Percentiles rank a stretch among this genome's conserved stretches.
These are phyloP conservation scores for Plenodomus tracheiphilus DNA, from an alignment of 2,329 filamentous ascomycete species.

Conservation along the genomic window DNA sequence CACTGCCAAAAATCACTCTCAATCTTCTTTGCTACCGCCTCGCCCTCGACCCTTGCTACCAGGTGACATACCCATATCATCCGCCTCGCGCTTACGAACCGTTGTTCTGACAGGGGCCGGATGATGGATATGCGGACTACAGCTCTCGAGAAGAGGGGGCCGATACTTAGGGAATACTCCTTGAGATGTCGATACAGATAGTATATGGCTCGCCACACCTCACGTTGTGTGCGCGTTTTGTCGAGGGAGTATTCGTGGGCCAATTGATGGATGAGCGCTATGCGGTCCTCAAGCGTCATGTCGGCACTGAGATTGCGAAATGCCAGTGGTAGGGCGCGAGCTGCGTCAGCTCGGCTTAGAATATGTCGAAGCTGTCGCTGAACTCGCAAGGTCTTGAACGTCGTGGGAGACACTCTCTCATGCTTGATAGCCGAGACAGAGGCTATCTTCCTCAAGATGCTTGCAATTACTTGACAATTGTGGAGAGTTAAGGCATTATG, in stretches of 20 bases:
- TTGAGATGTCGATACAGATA: slow-evolving; percentile 33
- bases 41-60: slow-evolving; percentile 35
- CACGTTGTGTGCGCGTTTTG: slow-evolving; percentile 19
- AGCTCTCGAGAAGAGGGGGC: slow-evolving; percentile 36
- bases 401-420: background rate
- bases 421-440: background rate
- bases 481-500: background rate
- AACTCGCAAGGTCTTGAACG: slow-evolving; percentile 2
- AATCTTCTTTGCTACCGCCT: slow-evolving; percentile 28
- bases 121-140: slow-evolving; percentile 29
- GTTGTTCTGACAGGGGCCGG: slow-evolving; percentile 30
- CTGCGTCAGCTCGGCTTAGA: slow-evolving; percentile 23
- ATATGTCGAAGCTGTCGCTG: slow-evolving; percentile 32
- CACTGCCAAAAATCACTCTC: slow-evolving; percentile 31
- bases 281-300: slow-evolving; percentile 14
- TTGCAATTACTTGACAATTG: background rate
- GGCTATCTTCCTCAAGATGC: background rate
- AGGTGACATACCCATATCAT: slow-evolving; percentile 35
- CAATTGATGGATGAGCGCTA: slow-evolving; percentile 35
- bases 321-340: slow-evolving; percentile 27
- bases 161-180: slow-evolving; percentile 23
- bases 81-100: slow-evolving; percentile 32
- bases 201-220: slow-evolving; percentile 31
- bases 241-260: slow-evolving; percentile 38
- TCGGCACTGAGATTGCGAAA: slow-evolving; percentile 20